Percentiles rank a stretch among this genome's conserved stretches.
phyloP scores from a whole-genome alignment of 345 rosid genomes.

The Syzygium aromaticum region DNA sequence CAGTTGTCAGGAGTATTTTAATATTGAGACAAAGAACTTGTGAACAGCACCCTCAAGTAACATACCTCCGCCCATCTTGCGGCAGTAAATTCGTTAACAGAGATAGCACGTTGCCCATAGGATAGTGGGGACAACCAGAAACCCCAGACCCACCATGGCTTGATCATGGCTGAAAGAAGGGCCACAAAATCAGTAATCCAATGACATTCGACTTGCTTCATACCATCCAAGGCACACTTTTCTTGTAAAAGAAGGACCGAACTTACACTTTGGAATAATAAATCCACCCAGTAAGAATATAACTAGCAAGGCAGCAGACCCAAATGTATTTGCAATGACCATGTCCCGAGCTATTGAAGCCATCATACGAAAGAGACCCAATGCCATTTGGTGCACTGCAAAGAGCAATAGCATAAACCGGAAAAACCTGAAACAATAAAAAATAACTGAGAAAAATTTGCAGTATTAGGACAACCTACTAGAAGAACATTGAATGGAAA shows the following conservation, averaged over 20 bases:
- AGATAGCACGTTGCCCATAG: slow-evolving; percentile 70
- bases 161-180: slow-evolving; percentile 41
- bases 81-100: slow-evolving; percentile 80
- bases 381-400: slow-evolving; percentile 84
- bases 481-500: not conserved
- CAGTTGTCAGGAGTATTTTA: not conserved
- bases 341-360: slow-evolving; percentile 77
- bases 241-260: not conserved
- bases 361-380: slow-evolving; percentile 75
- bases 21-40: not conserved
- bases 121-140: slow-evolving; percentile 84
- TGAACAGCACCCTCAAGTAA: not conserved
- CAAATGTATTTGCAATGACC: slow-evolving; percentile 85
- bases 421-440: slow-evolving; percentile 49
- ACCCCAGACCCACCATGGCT: slow-evolving; percentile 95
- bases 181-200: slow-evolving; percentile 1
- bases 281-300: slow-evolving; percentile 85
- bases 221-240: not conserved
- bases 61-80: slow-evolving; percentile 67
- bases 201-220: not conserved
- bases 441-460: not conserved
- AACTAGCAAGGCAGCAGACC: slow-evolving; percentile 52
- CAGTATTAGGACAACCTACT: not conserved
- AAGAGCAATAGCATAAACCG: slow-evolving; percentile 70
- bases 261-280: slow-evolving; percentile 70